phyloP scores from a whole-genome alignment of 1,284 basidiomycete species.

The Pterula multifida region DNA sequence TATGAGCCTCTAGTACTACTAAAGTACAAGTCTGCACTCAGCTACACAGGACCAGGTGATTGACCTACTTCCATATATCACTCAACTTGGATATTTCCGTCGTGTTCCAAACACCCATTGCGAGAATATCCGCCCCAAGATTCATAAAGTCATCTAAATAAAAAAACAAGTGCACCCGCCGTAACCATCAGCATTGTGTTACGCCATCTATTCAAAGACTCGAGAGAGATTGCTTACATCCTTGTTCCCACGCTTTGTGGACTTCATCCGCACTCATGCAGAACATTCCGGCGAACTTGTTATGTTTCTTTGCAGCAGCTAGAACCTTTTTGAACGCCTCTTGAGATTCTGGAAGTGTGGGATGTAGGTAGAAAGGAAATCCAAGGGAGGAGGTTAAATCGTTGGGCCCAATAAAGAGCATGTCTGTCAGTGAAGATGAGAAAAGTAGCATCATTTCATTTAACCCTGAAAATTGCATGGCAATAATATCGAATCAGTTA shows the following conservation, averaged over 20 bases:
- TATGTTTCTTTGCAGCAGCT: constrained; percentile 11
- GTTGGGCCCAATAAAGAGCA: constrained; percentile 57
- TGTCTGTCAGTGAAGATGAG: constrained; percentile 20
- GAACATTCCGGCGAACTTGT: constrained; percentile 14
- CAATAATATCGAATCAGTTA: too few species aligned
- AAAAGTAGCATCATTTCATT: constrained; percentile 12
- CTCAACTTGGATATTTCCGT: constrained; percentile 11
- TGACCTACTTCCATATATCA: constrained; percentile 6
- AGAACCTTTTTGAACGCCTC: constrained; percentile 11
- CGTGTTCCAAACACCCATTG: constrained; percentile 11
- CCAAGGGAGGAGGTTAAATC: constrained; percentile 52
- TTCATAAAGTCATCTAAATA: constrained; percentile 14
- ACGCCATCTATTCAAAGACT: too few species aligned
- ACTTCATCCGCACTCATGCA: constrained; percentile 11
- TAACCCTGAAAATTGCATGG: constrained; percentile 11
- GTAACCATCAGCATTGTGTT: too few species aligned
- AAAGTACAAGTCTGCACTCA: too few species aligned
- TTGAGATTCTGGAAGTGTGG: constrained; percentile 12
- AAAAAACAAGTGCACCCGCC: neutral
- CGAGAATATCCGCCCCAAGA: constrained; percentile 11
- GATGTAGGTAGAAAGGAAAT: constrained; percentile 21
- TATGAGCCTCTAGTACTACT: too few species aligned
- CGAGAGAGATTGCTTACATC: constrained; percentile 13
- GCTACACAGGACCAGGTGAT: too few species aligned
- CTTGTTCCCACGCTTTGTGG: constrained; percentile 10